phyloP scores from a whole-genome alignment of 2,329 filamentous ascomycete species.

The Byssoonygena ceratinophila region DNA sequence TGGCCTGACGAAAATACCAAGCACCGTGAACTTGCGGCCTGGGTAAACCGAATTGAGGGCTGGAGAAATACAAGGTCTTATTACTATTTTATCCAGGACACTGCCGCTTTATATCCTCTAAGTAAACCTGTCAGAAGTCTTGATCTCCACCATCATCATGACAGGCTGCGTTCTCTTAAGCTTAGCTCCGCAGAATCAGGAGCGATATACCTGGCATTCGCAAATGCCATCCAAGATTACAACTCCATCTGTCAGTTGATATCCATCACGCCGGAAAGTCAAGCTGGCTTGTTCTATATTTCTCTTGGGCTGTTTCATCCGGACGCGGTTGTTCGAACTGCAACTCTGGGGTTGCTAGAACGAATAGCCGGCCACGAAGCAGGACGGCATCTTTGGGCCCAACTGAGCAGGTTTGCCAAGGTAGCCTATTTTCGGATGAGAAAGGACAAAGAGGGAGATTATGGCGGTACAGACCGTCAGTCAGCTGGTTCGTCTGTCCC shows the following conservation, averaged over 20 bases:
- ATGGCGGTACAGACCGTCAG: neutral
- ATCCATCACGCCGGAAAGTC: constrained; percentile 70
- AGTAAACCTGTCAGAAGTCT: constrained; percentile 33
- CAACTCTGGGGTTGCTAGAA: constrained; percentile 69
- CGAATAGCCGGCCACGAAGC: constrained; percentile 77
- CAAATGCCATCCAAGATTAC: constrained; percentile 64
- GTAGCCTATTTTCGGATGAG: constrained; percentile 71
- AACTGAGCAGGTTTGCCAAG: constrained; percentile 77
- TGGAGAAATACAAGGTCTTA: constrained; percentile 95
- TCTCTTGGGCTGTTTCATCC: constrained; percentile 88
- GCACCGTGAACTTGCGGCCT: constrained; percentile 77
- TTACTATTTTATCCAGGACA: constrained; percentile 79
- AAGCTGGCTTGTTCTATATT: constrained; percentile 82
- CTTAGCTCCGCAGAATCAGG: constrained; percentile 64
- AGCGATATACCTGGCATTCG: constrained; percentile 74
- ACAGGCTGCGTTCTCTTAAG: constrained; percentile 73
- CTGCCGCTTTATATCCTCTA: constrained; percentile 32
- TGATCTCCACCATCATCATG: constrained; percentile 85
- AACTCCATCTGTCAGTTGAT: constrained; percentile 78
- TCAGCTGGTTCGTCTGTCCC: neutral
- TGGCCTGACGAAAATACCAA: constrained; percentile 78
- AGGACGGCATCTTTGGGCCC: constrained; percentile 84
- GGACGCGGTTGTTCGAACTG: constrained; percentile 63
- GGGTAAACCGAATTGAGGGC: constrained; percentile 85
- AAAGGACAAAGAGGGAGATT: constrained; percentile 44